A percentile compares a stretch with the other conserved stretches of the same genome.
These are phyloP conservation scores for Solanum hybrid DNA, from an alignment of 305 asterid species.

Conservation along the genomic window DNA sequence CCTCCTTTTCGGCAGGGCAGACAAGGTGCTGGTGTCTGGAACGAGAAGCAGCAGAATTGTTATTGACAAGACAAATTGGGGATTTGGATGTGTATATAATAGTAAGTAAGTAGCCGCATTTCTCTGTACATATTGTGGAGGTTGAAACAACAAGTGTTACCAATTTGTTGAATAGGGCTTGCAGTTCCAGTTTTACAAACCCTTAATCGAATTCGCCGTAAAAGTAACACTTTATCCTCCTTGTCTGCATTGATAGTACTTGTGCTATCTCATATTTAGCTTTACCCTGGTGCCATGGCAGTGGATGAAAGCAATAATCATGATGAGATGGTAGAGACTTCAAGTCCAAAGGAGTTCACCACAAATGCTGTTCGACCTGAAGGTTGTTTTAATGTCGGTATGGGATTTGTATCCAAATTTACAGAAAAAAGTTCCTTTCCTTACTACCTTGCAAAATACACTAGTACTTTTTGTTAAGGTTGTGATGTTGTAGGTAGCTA, in stretches of 20 bases:
- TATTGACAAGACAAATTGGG: not conserved
- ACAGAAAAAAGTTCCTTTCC: conserved; percentile 5
- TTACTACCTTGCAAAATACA: not conserved
- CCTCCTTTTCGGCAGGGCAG: not conserved
- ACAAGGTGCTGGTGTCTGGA: not conserved
- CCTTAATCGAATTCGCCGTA: not conserved
- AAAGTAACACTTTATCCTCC: not conserved
- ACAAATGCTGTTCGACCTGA: not conserved
- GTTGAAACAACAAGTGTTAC: not conserved
- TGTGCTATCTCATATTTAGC: not conserved
- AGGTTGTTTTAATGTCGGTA: conserved; percentile 8
- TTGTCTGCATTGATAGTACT: not conserved
- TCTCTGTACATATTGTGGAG: not conserved
- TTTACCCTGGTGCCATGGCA: not conserved
- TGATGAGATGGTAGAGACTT: not conserved
- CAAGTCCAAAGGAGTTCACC: not conserved
- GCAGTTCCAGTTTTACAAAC: not conserved
- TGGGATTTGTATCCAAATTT: conserved; percentile 33
- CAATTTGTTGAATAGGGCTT: not conserved
- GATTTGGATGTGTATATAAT: not conserved
- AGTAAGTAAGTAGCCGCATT: not conserved
- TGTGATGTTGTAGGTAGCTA: not conserved
- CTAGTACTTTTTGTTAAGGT: not conserved
- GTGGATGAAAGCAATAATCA: conserved; percentile 7
- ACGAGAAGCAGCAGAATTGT: not conserved